Conservation (phyloP, 345 rosid species). For the Acer saccharum region DNA sequence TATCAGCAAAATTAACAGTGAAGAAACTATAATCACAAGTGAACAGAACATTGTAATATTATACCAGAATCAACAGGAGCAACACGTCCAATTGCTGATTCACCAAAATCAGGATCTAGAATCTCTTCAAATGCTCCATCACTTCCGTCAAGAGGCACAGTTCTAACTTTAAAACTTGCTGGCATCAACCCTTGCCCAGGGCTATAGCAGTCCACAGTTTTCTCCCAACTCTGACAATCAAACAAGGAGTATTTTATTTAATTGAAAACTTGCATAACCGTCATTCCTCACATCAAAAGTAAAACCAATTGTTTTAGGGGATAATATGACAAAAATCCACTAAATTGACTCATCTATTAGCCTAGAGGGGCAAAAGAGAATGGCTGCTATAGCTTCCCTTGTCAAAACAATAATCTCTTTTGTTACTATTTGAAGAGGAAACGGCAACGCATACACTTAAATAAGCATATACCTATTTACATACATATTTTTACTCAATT, state of each 20-base stretch:
- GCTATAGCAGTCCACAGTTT: conserved; percentile 95
- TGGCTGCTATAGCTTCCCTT: not conserved
- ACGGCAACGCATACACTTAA: not conserved
- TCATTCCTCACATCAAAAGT: not conserved
- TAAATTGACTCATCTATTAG: not conserved
- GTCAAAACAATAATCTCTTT: not conserved
- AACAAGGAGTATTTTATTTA: conserved; percentile 11
- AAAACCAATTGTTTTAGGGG: not conserved
- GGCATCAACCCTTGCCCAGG: conserved; percentile 99
- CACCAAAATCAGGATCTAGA: conserved; percentile 95
- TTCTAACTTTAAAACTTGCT: conserved; percentile 89
- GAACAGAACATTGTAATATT: not conserved
- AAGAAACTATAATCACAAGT: not conserved
- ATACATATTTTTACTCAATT: not conserved
- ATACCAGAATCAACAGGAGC: conserved; percentile 98
- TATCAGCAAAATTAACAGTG: not conserved
- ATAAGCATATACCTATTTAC: not conserved
- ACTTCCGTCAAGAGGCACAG: conserved; percentile 61
- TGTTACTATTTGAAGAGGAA: not conserved
- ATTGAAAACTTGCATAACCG: not conserved
- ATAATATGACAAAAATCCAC: not conserved
- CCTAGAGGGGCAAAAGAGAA: not conserved
- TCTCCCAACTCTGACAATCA: conserved; percentile 91
- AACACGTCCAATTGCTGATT: conserved; percentile 95
- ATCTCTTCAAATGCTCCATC: conserved; percentile 73